Evolutionary conservation across 495 filamentous ascomycete species (phyloP), one percentile per base, ranked within the genome.

Genomic region (Entonaema liquescens): DNA sequence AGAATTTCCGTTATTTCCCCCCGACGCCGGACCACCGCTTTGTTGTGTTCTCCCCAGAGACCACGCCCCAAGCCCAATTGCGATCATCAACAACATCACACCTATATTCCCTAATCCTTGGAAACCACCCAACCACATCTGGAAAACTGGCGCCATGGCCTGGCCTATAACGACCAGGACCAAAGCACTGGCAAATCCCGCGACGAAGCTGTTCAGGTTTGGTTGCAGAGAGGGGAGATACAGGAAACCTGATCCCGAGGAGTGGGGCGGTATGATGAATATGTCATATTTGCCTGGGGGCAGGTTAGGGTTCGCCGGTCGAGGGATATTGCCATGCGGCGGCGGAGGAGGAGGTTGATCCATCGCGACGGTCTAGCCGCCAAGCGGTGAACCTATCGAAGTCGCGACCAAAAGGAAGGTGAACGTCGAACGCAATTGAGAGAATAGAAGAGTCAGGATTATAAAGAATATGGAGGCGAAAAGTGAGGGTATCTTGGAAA

Each of bases 241-340:
- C 9, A 99, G 82, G 77, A 99, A 97, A 11, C 95, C 95, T 0
- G 88, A 86, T 65, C 95, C 95, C 12, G 94, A 86, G 8, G 93
- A 94, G 75, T 98, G 93, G n/a, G 92, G 92, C 2, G 95, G 95
- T 63, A 99, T 93, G 72, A 99, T 90, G 81, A 98, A 98, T 80
- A 98, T 96, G 80, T 98, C 95, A 82, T 96, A 98, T 76, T 94
- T 93, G 29, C 93, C 93, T 0, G 88, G 80, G 0, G 93, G 93
- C 2, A 96, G 68, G 63, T 64, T 81, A 71, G 42, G 77, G 79
- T 72, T 89, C 84, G 57, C 40, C 35, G 71, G 44, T n/a, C 73
- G 42, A 53, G 89, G 88, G 57, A 84, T 88, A 54, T 87, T 84
- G 79, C 91, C 91, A 79, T 94, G 91, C 35, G 85, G 85, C 63